Base-by-base conservation (phyloP, 1,284 basidiomycete genomes). In the Calocybe gambosa region DNA sequence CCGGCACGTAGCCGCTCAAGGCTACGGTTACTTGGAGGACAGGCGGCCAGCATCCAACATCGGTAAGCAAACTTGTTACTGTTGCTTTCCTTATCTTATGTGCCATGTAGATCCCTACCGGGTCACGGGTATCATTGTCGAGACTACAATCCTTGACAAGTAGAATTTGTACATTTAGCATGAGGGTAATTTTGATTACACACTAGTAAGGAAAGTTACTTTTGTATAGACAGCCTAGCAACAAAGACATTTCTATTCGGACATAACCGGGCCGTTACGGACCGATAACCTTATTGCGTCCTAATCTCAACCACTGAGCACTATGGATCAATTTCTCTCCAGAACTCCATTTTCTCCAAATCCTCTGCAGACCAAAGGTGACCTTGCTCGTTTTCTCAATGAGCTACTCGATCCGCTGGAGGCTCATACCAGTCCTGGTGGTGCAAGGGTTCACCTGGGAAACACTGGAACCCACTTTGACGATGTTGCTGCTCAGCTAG, bases 21-120 rank as follows among this genome's bases (percentile, higher is more conserved):
- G 94, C 53, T 89, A 85, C 64, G 95, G 96, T 36, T 99, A 99
- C 77, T 73, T 98, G 58, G 94, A 97, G 69, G 93, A 95, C 72
- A 82, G 93, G 57, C 90, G 94, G 56, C 93, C 94, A 28, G 95
- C 95, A 45, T 97, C 93, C 63, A 99, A 99, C 79, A 90, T 97
- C 58, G 93, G 93, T 89, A 74, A 58, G 77, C 75, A 54, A 23
- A 50, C 53, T 41, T 43, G 6, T 29, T 21, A 2, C 12, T 29
- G 40, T 18, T 5, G 19, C 31, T 13, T 36, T n/a, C 39, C 31
- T 42, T 29, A 58, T 46, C 47, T 49, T 55, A 19, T 46, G 25
- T 35, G 25, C 25, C 9, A 29, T 29, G 46, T 53, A 89, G 90
- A 94, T 67, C 89, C 91, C 25, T 94, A 93, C 67, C 85, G 86